Evolutionary conservation across 208 protist species (phyloP).

Genomic region (Porcisia deanei): DNA sequence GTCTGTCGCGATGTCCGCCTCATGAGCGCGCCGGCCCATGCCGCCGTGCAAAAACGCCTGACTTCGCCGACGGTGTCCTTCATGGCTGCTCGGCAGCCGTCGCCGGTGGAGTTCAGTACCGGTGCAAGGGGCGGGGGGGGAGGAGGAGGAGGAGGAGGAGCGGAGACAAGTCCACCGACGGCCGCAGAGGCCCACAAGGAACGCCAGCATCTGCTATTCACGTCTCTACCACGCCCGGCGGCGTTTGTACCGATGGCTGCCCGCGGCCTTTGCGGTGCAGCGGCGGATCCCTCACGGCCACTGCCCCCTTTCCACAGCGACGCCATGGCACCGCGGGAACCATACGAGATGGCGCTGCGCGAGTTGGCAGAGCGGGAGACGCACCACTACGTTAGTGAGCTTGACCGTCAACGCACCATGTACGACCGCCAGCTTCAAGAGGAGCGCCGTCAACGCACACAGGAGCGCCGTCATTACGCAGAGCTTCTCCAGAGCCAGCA

Average conservation of each 20-base stretch:
- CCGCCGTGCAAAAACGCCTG: neutral
- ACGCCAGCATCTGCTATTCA: neutral
- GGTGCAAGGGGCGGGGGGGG: neutral
- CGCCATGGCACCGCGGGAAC: neutral
- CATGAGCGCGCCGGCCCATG: conserved; percentile 12
- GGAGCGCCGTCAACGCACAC: conserved; percentile 43
- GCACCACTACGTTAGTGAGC: conserved; percentile 50
- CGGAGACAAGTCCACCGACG: neutral
- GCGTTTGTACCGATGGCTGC: conserved; percentile 14
- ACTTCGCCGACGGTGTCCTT: neutral
- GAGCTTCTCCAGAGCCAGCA: conserved; percentile 55
- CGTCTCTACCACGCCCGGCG: conserved; percentile 24
- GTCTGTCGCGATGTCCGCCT: conserved; percentile 28
- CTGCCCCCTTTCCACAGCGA: conserved; percentile 39
- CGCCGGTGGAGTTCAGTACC: conserved; percentile 15
- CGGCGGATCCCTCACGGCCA: conserved; percentile 23
- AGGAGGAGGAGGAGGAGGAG: neutral
- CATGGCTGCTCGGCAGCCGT: conserved; percentile 15
- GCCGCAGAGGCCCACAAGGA: neutral
- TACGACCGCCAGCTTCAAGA: conserved; percentile 48
- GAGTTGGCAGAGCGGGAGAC: conserved; percentile 40
- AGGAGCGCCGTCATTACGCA: conserved; percentile 63
- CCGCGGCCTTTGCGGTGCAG: conserved; percentile 17
- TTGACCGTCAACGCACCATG: conserved; percentile 40
- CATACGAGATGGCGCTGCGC: conserved; percentile 25